Base-by-base conservation (phyloP, 768 basidiomycete genomes). In the Kwoniella heveanensis region DNA sequence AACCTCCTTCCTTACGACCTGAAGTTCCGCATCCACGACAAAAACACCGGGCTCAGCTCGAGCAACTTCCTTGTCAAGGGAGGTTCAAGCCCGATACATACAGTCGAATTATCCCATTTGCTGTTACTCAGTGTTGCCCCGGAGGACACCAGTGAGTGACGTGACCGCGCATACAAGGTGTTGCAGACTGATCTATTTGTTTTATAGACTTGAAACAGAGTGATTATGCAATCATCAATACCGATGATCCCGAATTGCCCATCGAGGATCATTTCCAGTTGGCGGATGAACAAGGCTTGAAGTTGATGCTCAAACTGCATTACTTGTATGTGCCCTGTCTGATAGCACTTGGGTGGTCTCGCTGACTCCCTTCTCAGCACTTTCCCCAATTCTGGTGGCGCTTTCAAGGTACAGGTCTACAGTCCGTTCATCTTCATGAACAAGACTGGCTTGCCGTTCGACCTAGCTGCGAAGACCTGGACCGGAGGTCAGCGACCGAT, bases 221-320 rank as follows among this genome's bases (percentile, higher is more conserved):
- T 77, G 94, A 98, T 62, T 99, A 96, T 71, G 89, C 92, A 2
- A 97, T 99, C 80, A 94, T 99, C 81, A 97, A 92, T 74, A 91
- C 91, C 17, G 92, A 96, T 76, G 88, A 87, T 27, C 86, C 91
- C 58, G 90, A 92, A 93, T 80, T 92, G 92, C 67, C 90, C 89
- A 64, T 84, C 87, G 58, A 96, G 94, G 79, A 85, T 83, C 55
- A 84, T 82, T 36, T 98, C 52, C 85, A 84, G 6, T 79, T 98
- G 50, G 84, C 86, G 3, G 96, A 98, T 79, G 81, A 84, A 56
- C 82, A 83, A 39, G 88, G 87, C 57, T 84, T 89, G 52, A 92
- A 90, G 76, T 81, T 98, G 56, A 85, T 90, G 69, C 83, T 98
- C 54, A 87, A 82, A 64, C 80, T 98, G n/a, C 91, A 93, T 74